phyloP scores from a whole-genome alignment of 768 basidiomycete species.

The Neoboletus magnificus region DNA sequence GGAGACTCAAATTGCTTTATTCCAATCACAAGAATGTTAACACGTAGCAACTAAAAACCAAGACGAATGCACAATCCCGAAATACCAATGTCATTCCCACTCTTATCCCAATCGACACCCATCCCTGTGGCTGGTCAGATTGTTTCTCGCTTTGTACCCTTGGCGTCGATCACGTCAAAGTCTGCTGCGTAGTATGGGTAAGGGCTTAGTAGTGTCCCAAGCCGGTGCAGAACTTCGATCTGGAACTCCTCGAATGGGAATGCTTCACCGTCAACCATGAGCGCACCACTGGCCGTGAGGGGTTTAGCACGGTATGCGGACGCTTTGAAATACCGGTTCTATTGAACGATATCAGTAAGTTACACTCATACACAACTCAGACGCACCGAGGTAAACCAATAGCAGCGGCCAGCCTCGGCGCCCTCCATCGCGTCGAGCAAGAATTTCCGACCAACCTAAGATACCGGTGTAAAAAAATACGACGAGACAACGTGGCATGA shows the following conservation, averaged over 20 bases:
- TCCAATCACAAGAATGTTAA: neutral
- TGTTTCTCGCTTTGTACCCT: slow-evolving; percentile 20
- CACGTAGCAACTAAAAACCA: neutral
- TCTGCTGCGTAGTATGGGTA: slow-evolving; percentile 51
- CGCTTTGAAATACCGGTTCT: slow-evolving; percentile 75
- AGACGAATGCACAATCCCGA: neutral
- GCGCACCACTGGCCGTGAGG: slow-evolving; percentile 45
- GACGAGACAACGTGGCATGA: neutral
- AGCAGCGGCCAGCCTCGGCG: slow-evolving; percentile 57
- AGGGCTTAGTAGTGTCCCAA: slow-evolving; percentile 65
- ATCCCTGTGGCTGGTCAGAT: neutral
- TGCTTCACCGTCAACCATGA: slow-evolving; percentile 77
- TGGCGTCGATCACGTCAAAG: slow-evolving; percentile 35
- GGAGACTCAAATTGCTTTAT: neutral
- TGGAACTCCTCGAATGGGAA: slow-evolving; percentile 73
- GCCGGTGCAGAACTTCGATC: slow-evolving; percentile 68
- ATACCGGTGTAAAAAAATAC: neutral
- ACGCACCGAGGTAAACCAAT: slow-evolving; percentile 60
- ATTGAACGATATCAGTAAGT: slow-evolving; percentile 5
- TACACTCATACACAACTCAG: neutral
- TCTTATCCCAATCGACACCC: neutral
- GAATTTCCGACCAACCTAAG: slow-evolving; percentile 39
- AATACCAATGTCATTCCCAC: neutral
- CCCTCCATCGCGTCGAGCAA: slow-evolving; percentile 55
- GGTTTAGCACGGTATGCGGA: slow-evolving; percentile 72